Evolutionary conservation across 192 early-diverging fungal species (phyloP).

Genomic region (Podila epigama): DNA sequence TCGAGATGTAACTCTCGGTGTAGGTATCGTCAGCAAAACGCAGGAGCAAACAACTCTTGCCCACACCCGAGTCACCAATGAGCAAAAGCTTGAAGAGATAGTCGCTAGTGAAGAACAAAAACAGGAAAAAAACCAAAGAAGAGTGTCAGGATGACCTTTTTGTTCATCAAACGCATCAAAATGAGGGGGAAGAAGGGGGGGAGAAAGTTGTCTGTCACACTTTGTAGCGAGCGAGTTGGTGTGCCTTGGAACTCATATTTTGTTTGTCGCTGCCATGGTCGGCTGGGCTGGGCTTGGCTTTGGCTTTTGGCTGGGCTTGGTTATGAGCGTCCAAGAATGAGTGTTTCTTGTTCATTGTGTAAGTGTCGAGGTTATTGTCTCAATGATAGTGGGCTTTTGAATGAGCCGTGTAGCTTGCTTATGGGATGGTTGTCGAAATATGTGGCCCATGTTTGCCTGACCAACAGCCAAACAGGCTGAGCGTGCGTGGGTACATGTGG

Average conservation of each 20-base stretch:
- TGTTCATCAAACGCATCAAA: not conserved
- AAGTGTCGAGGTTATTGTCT: too few species aligned
- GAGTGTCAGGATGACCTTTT: not conserved
- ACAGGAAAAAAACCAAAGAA: not conserved
- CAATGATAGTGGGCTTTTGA: too few species aligned
- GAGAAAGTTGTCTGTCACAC: too few species aligned
- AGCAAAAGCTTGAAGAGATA: constrained; percentile 99
- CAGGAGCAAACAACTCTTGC: constrained; percentile 96
- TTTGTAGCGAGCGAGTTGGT: too few species aligned
- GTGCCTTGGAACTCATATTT: constrained; percentile 1
- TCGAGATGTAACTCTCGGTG: constrained; percentile 98
- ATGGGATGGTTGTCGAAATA: too few species aligned
- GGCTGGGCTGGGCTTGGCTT: not conserved
- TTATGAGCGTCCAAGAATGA: too few species aligned
- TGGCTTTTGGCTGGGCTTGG: not conserved
- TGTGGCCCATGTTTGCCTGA: too few species aligned
- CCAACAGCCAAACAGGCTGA: too few species aligned
- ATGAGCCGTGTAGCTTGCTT: too few species aligned
- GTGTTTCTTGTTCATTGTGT: too few species aligned
- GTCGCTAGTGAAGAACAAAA: constrained; percentile 69
- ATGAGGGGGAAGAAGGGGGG: not conserved
- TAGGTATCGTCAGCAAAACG: constrained; percentile 99
- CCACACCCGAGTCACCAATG: constrained; percentile 98
- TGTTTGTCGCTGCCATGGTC: too few species aligned
- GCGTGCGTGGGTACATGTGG: too few species aligned